Evolutionary conservation across 768 basidiomycete genomes (phyloP).

Genomic region (Collybiopsis confluens): DNA sequence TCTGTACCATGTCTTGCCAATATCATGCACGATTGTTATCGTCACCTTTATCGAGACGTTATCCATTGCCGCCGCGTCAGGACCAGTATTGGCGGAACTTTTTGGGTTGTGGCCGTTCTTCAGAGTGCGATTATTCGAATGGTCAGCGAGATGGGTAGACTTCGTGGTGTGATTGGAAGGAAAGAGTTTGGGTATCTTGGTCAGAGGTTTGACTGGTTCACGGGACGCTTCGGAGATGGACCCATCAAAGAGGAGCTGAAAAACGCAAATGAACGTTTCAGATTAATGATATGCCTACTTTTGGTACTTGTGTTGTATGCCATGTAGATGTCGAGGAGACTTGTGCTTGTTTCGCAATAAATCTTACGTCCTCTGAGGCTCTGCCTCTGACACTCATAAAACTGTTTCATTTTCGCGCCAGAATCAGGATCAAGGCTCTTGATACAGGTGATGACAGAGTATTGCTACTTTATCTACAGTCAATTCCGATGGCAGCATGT

Average conservation of each 20-base stretch:
- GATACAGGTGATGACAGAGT: too few relatives aligned
- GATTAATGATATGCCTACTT: neutral
- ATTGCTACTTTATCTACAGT: too few relatives aligned
- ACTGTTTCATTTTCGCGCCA: too few relatives aligned
- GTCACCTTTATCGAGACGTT: constrained; percentile 40
- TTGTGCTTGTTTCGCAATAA: too few relatives aligned
- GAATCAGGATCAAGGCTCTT: too few relatives aligned
- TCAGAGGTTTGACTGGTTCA: constrained; percentile 54
- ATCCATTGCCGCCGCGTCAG: constrained; percentile 28
- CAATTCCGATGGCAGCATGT: too few relatives aligned
- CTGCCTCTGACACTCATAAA: too few relatives aligned
- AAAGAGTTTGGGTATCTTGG: constrained; percentile 35
- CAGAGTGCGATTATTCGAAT: constrained; percentile 52
- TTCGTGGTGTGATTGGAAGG: constrained; percentile 40
- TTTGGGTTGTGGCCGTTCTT: constrained; percentile 38
- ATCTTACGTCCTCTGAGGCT: too few relatives aligned
- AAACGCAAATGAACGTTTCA: constrained; percentile 30
- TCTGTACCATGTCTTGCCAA: constrained; percentile 31
- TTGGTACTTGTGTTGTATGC: too few relatives aligned
- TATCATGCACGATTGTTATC: constrained; percentile 43
- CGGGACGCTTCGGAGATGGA: constrained; percentile 31
- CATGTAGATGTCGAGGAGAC: too few relatives aligned
- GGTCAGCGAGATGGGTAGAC: constrained; percentile 44
- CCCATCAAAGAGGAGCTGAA: constrained; percentile 40
- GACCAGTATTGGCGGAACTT: constrained; percentile 26